phyloP scores from a whole-genome alignment of 106 monocot species.

The Dioscorea zingiberensis region DNA sequence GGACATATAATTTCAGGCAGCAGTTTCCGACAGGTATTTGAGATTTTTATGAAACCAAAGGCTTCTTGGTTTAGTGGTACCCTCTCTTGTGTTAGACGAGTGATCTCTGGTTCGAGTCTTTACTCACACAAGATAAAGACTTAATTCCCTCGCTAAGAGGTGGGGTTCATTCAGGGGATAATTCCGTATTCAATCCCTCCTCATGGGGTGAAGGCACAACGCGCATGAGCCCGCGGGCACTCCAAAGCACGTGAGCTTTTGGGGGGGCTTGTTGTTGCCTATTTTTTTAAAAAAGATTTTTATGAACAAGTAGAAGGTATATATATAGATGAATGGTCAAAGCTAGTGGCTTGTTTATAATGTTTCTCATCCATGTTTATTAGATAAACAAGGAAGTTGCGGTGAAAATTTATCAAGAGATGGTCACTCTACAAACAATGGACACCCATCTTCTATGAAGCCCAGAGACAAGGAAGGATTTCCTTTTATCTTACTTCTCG shows the following conservation, averaged over 20 bases:
- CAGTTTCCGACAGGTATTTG: constrained; percentile 58
- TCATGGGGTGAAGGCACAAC: too few species aligned
- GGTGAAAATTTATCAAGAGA: constrained; percentile 63
- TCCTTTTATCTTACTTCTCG: constrained; percentile 85
- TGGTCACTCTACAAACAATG: constrained; percentile 86
- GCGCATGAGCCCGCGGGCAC: too few species aligned
- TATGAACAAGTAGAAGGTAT: neutral
- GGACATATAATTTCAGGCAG: constrained; percentile 63
- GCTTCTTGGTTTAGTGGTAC: too few species aligned
- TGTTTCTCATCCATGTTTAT: neutral
- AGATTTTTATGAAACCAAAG: too few species aligned
- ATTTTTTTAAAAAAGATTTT: too few species aligned
- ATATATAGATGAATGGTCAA: neutral
- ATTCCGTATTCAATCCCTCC: too few species aligned
- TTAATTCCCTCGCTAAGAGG: too few species aligned
- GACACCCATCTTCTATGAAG: constrained; percentile 95
- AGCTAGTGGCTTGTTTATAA: neutral
- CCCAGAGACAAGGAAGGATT: constrained; percentile 96
- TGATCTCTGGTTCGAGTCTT: too few species aligned
- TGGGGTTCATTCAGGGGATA: too few species aligned
- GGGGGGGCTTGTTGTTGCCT: too few species aligned
- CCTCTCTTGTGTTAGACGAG: neutral
- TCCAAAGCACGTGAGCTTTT: too few species aligned
- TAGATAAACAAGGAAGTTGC: constrained; percentile 84
- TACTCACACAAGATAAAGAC: too few species aligned